These are phyloP conservation scores for Sclerotinia minor DNA, from an alignment of 2,329 filamentous ascomycete species.

Conservation along the genomic window DNA sequence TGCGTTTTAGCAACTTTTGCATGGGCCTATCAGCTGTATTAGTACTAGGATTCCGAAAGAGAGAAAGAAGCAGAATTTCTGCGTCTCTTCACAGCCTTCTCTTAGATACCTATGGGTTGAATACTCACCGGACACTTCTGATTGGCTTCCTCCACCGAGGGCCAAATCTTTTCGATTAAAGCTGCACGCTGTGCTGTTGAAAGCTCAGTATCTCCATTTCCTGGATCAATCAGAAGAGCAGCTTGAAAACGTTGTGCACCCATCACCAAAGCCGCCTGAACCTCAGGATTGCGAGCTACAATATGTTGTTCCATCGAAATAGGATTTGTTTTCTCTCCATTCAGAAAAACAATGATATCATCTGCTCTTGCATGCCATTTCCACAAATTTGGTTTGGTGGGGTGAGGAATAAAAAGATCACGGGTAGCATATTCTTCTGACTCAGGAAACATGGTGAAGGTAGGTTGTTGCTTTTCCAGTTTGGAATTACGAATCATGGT, in stretches of 20 bases:
- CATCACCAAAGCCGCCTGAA: neutral
- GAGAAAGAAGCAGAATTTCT: conserved; percentile 29
- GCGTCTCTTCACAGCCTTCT: conserved; percentile 36
- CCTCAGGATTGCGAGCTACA: neutral
- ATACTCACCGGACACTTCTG: neutral
- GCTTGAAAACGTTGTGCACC: neutral
- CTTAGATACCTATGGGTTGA: neutral
- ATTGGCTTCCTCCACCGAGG: neutral
- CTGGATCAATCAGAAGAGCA: neutral
- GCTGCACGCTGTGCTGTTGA: neutral
- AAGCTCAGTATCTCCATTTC: neutral
- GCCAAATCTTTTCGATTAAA: neutral
- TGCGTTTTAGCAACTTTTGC: conserved; percentile 36
- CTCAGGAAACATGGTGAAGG: neutral
- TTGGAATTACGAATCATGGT: neutral
- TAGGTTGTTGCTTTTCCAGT: neutral
- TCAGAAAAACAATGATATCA: conserved; percentile 47
- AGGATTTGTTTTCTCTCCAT: conserved; percentile 49
- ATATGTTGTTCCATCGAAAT: conserved; percentile 28
- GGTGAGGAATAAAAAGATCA: conserved; percentile 38
- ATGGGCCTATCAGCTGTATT: conserved; percentile 25
- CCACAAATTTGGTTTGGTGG: conserved; percentile 42
- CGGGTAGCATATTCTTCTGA: neutral
- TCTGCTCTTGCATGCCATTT: conserved; percentile 43
- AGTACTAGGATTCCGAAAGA: conserved; percentile 8